Evolutionary conservation across 306 rosid genomes (phyloP).

Genomic region (Purshia tridentata): DNA sequence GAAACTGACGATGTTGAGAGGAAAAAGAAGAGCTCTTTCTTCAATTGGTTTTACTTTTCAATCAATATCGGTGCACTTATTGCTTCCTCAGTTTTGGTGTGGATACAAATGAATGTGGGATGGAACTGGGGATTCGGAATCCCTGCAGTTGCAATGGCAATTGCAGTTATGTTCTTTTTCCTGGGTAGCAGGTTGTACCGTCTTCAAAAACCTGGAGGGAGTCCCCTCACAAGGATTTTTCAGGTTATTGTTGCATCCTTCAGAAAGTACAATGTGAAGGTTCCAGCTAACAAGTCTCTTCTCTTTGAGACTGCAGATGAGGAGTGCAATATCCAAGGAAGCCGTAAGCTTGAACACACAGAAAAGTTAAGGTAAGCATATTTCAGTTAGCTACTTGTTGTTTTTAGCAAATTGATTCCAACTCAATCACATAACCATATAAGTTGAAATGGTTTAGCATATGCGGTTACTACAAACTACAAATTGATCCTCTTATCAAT

Average conservation of each 20-base stretch:
- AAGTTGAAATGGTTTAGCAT: no score
- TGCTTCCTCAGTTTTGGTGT: constrained; percentile 76
- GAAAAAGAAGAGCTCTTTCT: constrained; percentile 64
- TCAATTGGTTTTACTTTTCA: constrained; percentile 90
- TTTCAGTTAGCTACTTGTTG: neutral
- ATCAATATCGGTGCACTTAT: constrained; percentile 70
- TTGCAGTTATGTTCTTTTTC: constrained; percentile 65
- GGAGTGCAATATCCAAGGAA: constrained; percentile 69
- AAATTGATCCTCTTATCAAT: neutral
- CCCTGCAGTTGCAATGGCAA: constrained; percentile 76
- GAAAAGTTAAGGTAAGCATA: constrained; percentile 46
- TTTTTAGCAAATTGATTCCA: no score
- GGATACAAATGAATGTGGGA: constrained; percentile 78
- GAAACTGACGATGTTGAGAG: constrained; percentile 56
- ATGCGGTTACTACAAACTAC: neutral
- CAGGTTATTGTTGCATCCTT: constrained; percentile 71
- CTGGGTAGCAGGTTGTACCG: constrained; percentile 57
- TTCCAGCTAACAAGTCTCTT: constrained; percentile 61
- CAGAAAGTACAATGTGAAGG: constrained; percentile 41
- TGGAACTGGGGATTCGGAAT: constrained; percentile 96
- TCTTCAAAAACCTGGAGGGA: constrained; percentile 72
- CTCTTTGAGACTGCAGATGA: constrained; percentile 67
- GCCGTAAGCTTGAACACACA: constrained; percentile 82
- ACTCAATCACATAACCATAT: no score
- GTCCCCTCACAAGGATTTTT: constrained; percentile 73